Percentiles rank a stretch among this genome's conserved stretches.
phyloP scores from a whole-genome alignment of 2,329 filamentous ascomycete species.

The Trichophyton mentagrophytes region DNA sequence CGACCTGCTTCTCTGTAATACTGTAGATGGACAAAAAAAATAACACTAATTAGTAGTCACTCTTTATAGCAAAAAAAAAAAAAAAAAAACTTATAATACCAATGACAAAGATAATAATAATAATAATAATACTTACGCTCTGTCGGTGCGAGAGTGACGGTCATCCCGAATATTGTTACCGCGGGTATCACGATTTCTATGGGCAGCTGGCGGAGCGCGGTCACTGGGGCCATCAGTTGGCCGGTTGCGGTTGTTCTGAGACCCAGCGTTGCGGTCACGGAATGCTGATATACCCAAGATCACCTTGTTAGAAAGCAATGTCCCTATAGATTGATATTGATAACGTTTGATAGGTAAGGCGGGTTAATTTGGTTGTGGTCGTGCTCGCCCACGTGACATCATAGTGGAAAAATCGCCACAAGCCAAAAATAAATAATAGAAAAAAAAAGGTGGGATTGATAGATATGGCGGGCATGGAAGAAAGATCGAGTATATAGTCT shows the following conservation, averaged over 20 bases:
- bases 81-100: too few species aligned
- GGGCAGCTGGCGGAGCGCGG: constrained; percentile 8
- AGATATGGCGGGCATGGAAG: background rate
- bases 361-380: background rate
- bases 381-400: background rate
- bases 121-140: constrained; percentile 38
- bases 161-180: constrained; percentile 44
- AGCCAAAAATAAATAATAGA: background rate
- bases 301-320: background rate
- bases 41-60: background rate
- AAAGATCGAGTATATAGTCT: background rate
- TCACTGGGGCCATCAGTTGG: constrained; percentile 50
- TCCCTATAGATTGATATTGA: background rate
- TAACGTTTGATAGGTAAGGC: too few species aligned
- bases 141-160: constrained; percentile 49
- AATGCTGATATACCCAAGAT: constrained; percentile 47
- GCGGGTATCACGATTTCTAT: constrained; percentile 44
- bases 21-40: constrained; percentile 16
- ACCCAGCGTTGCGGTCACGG: constrained; percentile 75
- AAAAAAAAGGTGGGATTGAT: background rate
- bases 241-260: constrained; percentile 69
- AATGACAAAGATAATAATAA: too few species aligned
- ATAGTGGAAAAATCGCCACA: background rate
- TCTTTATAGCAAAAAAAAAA: too few species aligned
- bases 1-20: constrained; percentile 41